These are phyloP conservation scores for Thermoascus crustaceus DNA, from an alignment of 2,329 filamentous ascomycete genomes.

Conservation along the genomic window DNA sequence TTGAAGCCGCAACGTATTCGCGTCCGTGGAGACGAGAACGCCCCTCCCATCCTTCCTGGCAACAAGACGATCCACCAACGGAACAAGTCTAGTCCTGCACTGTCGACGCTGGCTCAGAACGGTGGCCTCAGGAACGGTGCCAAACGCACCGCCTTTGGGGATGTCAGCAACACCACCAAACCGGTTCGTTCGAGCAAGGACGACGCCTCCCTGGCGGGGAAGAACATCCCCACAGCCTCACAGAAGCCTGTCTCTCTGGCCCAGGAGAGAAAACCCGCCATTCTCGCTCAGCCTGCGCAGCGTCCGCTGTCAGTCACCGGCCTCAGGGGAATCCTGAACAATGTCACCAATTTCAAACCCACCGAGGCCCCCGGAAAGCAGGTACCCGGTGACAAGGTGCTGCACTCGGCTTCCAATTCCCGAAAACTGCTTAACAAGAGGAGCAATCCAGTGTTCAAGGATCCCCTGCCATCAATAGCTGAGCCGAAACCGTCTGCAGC, in stretches of 20 bases:
- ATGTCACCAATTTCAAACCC: conserved; percentile 23
- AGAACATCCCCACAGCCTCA: conserved; percentile 30
- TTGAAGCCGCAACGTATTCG: conserved; percentile 62
- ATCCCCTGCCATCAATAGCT: conserved; percentile 32
- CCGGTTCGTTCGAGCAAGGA: conserved; percentile 41
- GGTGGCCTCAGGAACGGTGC: conserved; percentile 54
- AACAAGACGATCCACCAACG: conserved; percentile 64
- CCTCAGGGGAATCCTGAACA: conserved; percentile 31
- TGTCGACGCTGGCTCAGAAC: conserved; percentile 46
- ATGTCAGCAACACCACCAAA: conserved; percentile 63
- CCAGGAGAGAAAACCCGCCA: conserved; percentile 37
- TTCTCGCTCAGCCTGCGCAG: conserved; percentile 53
- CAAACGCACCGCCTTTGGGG: conserved; percentile 73
- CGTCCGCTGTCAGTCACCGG: conserved; percentile 41
- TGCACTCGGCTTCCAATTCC: conserved; percentile 27
- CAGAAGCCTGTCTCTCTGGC: conserved; percentile 22
- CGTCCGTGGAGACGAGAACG: conserved; percentile 63
- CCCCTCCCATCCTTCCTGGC: conserved; percentile 38
- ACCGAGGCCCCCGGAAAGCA: conserved; percentile 26
- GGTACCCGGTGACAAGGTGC: conserved; percentile 16
- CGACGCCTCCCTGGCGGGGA: conserved; percentile 45
- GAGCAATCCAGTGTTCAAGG: conserved; percentile 48
- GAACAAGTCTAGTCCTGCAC: conserved; percentile 67
- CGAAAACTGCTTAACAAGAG: conserved; percentile 47
- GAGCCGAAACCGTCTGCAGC: conserved; percentile 21